Evolutionary conservation across 2,329 filamentous ascomycete genomes (phyloP).

Genomic region (Lachnellula occidentalis): DNA sequence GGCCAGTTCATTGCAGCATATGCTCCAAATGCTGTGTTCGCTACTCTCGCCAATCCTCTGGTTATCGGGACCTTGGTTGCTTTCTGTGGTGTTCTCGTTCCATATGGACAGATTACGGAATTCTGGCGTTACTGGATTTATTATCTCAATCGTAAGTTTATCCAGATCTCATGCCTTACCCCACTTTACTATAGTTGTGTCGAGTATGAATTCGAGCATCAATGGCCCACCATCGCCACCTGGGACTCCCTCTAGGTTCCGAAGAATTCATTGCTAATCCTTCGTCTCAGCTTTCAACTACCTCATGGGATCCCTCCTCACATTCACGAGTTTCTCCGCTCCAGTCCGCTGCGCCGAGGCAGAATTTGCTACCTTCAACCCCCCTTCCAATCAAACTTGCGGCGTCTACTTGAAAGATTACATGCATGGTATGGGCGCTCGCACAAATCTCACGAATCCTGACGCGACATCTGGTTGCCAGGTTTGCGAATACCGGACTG

Average conservation of each 20-base stretch:
- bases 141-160: constrained; percentile 43
- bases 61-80: constrained; percentile 54
- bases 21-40: constrained; percentile 55
- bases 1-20: constrained; percentile 61
- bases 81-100: constrained; percentile 72
- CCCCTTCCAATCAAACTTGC: constrained; percentile 48
- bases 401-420: constrained; percentile 51
- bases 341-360: constrained; percentile 40
- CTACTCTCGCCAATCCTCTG: constrained; percentile 51
- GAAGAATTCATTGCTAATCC: too few species aligned
- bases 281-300: constrained; percentile 47
- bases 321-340: constrained; percentile 44
- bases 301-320: constrained; percentile 50
- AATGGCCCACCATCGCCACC: too few species aligned
- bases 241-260: too few species aligned
- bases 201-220: too few species aligned
- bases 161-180: not conserved
- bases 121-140: constrained; percentile 57
- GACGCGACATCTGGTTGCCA: constrained; percentile 48
- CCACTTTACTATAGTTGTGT: not conserved
- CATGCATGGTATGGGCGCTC: constrained; percentile 39
- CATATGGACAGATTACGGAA: constrained; percentile 52
- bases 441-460: constrained; percentile 53
- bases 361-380: constrained; percentile 43
- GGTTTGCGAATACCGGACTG: constrained; percentile 55